Percentiles rank a stretch among this genome's conserved stretches.
Evolutionary conservation across 2,329 filamentous ascomycete genomes (phyloP).

Genomic region (Trichoderma hamatum): DNA sequence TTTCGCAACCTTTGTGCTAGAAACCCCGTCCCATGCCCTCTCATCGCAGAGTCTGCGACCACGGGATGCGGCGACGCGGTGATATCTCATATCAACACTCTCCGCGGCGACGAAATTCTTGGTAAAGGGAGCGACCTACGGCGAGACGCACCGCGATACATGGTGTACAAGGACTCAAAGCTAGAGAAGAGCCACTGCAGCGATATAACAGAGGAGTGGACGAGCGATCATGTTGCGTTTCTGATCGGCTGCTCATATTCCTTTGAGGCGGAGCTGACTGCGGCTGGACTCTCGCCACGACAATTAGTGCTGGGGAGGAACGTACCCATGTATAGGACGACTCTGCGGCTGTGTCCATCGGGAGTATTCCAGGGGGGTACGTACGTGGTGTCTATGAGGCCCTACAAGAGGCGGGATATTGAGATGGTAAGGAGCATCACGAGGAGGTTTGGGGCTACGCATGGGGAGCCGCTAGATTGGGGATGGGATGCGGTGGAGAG

Average conservation of each 20-base stretch:
- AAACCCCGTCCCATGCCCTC: slow-evolving; percentile 65
- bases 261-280: slow-evolving; percentile 61
- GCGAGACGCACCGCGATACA: slow-evolving; percentile 60
- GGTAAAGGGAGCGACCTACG: slow-evolving; percentile 56
- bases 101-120: slow-evolving; percentile 34
- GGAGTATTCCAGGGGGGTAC: slow-evolving; percentile 59
- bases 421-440: slow-evolving; percentile 59
- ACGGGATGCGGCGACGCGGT: slow-evolving; percentile 48
- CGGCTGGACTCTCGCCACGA: slow-evolving; percentile 53
- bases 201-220: slow-evolving; percentile 58
- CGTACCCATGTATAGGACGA: slow-evolving; percentile 65
- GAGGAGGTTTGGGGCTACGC: slow-evolving; percentile 56
- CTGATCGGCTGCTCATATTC: slow-evolving; percentile 66
- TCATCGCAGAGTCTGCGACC: slow-evolving; percentile 55
- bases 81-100: slow-evolving; percentile 37
- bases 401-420: slow-evolving; percentile 55
- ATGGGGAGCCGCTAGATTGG: slow-evolving; percentile 68
- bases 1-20: slow-evolving; percentile 61
- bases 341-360: slow-evolving; percentile 57
- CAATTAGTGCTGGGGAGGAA: slow-evolving; percentile 54
- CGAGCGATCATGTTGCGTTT: slow-evolving; percentile 61
- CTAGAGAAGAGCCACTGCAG: slow-evolving; percentile 42
- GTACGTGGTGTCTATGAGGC: slow-evolving; percentile 66
- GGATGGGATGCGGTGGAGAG: slow-evolving; percentile 59
- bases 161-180: slow-evolving; percentile 56